Base-by-base conservation (phyloP, 495 filamentous ascomycete species). In the Mytilinidion resinicola region DNA sequence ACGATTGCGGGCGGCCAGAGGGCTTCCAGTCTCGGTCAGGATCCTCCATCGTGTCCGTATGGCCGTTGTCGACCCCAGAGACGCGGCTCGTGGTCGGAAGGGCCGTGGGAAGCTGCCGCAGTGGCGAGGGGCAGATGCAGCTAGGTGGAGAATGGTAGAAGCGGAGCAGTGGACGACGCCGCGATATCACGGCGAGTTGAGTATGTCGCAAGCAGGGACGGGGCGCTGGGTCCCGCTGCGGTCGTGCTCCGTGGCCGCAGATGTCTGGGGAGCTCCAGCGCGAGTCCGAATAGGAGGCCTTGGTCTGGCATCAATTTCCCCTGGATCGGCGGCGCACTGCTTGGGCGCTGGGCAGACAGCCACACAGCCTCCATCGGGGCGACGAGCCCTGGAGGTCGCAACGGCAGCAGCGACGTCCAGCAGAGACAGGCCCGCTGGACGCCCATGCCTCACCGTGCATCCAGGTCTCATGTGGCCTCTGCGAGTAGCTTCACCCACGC, bases 1-100 rank as follows among this genome's bases (percentile, higher is more conserved):
- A 92, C 89, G 89, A 92, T 77, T 91, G 87, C 52, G 88, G 88
- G 44, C 85, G 85, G 63, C 77, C 78, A 70, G 77, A 88, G 38
- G 88, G 86, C 79, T 89, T 86, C 85, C 86, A 90, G 70, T 85
- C 85, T 62, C 79, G 79, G 67, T 85, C 80, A 68, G 59, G 59
- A 55, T 66, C 60, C 11, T 38, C 52, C 59, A 66, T 62, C 51
- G 53, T 33, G 46, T 25, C 21, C 4, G 46, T 33, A 82, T 41
- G 37, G 56, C n/a, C 35, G 21, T 39, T 19, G 56, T 25, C 38
- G 47, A 41, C 37, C 15, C 25, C 37, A 25, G 33, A 21, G 53
- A 9, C 44, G 35, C 20, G 9, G 34, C 8, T n/a, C 12, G 30
- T 35, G 21, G 25, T 30, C 25, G 25, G 41, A 21, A 19, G 37